phyloP scores from a whole-genome alignment of 139 green algal genomes.

The Asterochloris sp. region DNA sequence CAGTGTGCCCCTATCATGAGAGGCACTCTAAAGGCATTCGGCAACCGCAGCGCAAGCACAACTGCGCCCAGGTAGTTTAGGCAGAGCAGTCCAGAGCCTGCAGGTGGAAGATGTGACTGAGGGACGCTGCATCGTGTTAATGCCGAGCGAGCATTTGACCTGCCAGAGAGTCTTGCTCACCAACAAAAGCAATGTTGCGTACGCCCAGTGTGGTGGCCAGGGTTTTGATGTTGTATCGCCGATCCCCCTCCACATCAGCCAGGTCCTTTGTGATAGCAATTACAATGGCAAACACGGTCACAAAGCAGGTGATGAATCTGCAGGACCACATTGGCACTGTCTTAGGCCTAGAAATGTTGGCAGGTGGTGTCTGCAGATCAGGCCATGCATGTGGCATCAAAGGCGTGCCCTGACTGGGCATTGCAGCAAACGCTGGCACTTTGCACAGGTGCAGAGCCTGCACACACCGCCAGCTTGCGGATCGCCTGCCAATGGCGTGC shows the following conservation, averaged over 20 bases:
- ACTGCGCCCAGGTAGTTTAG: slow-evolving; percentile 87
- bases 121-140: neutral
- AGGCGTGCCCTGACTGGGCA: no score
- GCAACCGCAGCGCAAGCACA: slow-evolving; percentile 52
- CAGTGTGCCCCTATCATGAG: slow-evolving; percentile 85
- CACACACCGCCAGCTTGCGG: no score
- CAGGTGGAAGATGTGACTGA: neutral
- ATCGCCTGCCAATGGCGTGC: no score
- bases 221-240: slow-evolving; percentile 83
- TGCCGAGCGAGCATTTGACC: neutral
- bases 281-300: slow-evolving; percentile 94
- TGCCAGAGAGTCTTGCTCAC: slow-evolving; percentile 25
- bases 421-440: no score
- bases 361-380: no score
- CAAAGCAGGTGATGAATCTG: slow-evolving; percentile 97
- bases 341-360: neutral
- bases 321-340: neutral
- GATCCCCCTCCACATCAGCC: slow-evolving; percentile 94
- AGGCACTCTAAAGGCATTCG: slow-evolving; percentile 62
- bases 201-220: slow-evolving; percentile 91
- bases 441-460: no score
- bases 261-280: slow-evolving; percentile 99
- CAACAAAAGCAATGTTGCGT: slow-evolving; percentile 47
- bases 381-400: no score
- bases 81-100: slow-evolving; percentile 74